Conservation (phyloP, 805 yeast species). For the Ogataea methylovora region DNA sequence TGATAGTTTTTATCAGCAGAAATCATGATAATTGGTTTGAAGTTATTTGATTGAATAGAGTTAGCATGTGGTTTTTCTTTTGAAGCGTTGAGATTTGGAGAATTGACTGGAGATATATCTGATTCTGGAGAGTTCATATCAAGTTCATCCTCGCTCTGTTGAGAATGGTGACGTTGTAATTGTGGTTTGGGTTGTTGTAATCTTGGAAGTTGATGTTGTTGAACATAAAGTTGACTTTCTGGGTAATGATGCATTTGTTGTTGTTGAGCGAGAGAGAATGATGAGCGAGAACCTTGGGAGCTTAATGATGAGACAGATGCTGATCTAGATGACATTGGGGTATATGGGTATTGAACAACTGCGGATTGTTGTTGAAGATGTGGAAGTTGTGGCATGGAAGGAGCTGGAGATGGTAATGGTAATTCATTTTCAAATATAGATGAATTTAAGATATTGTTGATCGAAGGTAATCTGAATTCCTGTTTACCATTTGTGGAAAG, state of each 20-base stretch:
- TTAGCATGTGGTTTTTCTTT: background rate
- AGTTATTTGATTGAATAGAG: conserved; percentile 1
- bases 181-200: background rate
- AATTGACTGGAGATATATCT: background rate
- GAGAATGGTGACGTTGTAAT: background rate
- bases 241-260: too few species aligned
- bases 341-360: conserved; percentile 6
- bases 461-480: conserved; percentile 14
- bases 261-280: too few species aligned
- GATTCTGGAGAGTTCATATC: background rate
- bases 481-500: conserved; percentile 2
- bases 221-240: background rate
- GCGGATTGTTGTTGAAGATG: background rate
- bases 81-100: background rate
- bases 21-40: conserved; percentile 3
- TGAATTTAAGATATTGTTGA: conserved; percentile 14
- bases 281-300: conserved; percentile 5
- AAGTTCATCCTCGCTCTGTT: background rate
- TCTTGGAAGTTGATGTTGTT: background rate
- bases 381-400: background rate
- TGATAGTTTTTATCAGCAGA: conserved; percentile 1
- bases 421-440: conserved; percentile 8
- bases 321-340: conserved; percentile 17
- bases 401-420: conserved; percentile 1
- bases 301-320: conserved; percentile 10